Evolutionary conservation across 768 basidiomycete genomes (phyloP), one percentile per base, ranked within the genome.

Genomic region (Suillus subluteus): DNA sequence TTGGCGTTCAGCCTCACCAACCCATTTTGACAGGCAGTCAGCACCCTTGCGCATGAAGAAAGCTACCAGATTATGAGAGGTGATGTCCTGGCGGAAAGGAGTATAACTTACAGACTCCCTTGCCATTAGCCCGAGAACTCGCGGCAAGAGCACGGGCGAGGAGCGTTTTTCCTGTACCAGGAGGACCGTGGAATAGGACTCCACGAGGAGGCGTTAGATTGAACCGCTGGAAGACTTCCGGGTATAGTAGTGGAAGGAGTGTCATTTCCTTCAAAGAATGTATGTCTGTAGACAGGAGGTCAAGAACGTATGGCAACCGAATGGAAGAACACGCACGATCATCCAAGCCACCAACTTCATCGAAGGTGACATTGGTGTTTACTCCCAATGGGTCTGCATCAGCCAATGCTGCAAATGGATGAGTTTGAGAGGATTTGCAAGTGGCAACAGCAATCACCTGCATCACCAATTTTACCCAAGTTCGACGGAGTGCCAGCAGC

Each of bases 11-110:
- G 98, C 97, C 80, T 99, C 98, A 62, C 98, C 98, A 15, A 99
- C 98, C 97, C 97, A 99, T 81, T 99, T 99, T 8, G 95, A 96
- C 37, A 99, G 84, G 70, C 93, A 94, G 78, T 99, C 98, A 41
- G 98, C 98, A 23, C 98, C 98, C 80, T 99, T 99, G 59, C 98
- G 91, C 98, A 99, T 99, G 84, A 97, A 99, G 83, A 99, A 99
- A 2, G 98, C 96, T 96, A 70, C 32, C 41, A 66, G 13, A 15
- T 37, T 37, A 48, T 26, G 46, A 64, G 23, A 66, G 61, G 38
- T 63, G 37, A 23, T 12, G 32, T 32, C n/a, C 48, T 1, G 41
- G 48, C 66, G 58, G 56, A 41, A 35, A 58, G 30, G 15, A n/a
- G n/a, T 58, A 26, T 13, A 37, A 83, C 93, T 62, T 76, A 96